Conservation (phyloP, 345 rosid species). For the Eucalyptus cloeziana region DNA sequence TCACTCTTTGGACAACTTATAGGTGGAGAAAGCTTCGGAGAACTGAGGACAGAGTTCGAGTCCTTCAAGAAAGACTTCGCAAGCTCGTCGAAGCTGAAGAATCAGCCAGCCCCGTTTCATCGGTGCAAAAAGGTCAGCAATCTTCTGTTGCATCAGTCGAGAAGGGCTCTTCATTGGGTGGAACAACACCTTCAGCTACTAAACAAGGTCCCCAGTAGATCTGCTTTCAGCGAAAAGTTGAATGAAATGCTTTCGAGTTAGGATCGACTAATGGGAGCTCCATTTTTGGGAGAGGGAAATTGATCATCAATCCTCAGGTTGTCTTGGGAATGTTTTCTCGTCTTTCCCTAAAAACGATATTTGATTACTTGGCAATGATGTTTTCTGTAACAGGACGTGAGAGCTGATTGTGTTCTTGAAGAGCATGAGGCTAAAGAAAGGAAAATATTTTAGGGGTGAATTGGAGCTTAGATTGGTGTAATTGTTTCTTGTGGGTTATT, state of each 20-base stretch:
- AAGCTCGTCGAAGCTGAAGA: conserved; percentile 48
- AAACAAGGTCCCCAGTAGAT: neutral
- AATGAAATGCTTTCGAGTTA: neutral
- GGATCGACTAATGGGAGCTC: neutral
- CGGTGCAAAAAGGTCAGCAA: conserved; percentile 11
- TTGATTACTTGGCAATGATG: neutral
- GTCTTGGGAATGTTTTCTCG: neutral
- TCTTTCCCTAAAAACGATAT: neutral
- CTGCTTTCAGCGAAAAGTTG: neutral
- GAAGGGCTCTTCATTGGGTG: conserved; percentile 11
- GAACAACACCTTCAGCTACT: neutral
- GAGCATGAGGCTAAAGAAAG: neutral
- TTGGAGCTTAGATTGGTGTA: neutral
- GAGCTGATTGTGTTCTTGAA: neutral
- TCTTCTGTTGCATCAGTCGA: conserved; percentile 13
- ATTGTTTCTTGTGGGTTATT: neutral
- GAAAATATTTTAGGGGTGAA: neutral
- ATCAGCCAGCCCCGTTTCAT: conserved; percentile 15
- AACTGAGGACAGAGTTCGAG: conserved; percentile 84
- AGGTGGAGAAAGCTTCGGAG: conserved; percentile 82
- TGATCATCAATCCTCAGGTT: neutral
- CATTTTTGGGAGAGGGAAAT: neutral
- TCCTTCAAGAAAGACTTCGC: conserved; percentile 53
- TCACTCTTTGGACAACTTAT: conserved; percentile 57
- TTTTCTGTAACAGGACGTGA: neutral